phyloP scores from a whole-genome alignment of 1,139 yeast species.

The Geotrichum reessii region DNA sequence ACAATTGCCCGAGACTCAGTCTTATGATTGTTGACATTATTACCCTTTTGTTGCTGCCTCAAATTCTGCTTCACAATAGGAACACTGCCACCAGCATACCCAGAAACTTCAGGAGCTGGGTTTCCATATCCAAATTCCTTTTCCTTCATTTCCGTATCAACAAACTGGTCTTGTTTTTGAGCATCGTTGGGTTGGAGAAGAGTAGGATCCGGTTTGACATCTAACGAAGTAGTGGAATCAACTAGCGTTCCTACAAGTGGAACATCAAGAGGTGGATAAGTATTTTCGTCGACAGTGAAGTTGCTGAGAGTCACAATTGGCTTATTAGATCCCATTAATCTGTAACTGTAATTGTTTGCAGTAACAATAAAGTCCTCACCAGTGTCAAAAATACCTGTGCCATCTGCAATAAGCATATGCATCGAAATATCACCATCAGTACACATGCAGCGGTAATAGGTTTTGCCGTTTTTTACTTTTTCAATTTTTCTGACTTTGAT shows the following conservation, averaged over 20 bases:
- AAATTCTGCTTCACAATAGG: slow-evolving; percentile 16
- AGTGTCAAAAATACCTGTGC: neutral
- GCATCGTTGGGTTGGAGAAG: neutral
- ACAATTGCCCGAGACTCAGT: slow-evolving; percentile 38
- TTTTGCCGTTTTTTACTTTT: neutral
- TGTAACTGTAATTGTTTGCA: neutral
- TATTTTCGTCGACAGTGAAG: neutral
- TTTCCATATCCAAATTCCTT: neutral
- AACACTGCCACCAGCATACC: neutral
- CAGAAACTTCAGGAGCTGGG: neutral
- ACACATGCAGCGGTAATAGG: neutral
- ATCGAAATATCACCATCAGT: slow-evolving; percentile 13
- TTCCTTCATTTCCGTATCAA: neutral
- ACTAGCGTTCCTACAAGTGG: neutral
- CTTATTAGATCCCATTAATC: neutral
- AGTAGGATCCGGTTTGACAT: neutral
- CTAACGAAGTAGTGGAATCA: neutral
- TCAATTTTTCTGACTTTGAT: neutral
- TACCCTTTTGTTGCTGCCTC: neutral
- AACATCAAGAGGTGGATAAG: slow-evolving; percentile 4
- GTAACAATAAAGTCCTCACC: neutral
- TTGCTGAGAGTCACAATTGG: neutral
- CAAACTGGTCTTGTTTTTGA: neutral
- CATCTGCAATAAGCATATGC: neutral
- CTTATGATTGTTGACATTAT: slow-evolving; percentile 5